Evolutionary conservation across 2,329 filamentous ascomycete genomes (phyloP).

Genomic region (Fusarium nanum): DNA sequence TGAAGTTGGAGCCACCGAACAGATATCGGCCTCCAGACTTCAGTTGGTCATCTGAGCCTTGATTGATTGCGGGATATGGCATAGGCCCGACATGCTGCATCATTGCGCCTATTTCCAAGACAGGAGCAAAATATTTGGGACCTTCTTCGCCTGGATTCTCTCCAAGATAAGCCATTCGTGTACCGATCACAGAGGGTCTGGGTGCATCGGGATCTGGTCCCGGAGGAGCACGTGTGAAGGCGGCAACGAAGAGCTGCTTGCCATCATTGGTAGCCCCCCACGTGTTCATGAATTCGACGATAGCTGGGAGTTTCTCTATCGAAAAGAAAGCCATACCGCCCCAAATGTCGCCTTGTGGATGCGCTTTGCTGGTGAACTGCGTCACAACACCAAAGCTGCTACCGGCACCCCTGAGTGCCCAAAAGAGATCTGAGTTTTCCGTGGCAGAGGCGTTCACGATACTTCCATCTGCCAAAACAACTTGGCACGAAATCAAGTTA

Average conservation of each 20-base stretch:
- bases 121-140: slow-evolving; percentile 48
- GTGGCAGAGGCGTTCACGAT: slow-evolving; percentile 54
- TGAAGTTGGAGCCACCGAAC: slow-evolving; percentile 58
- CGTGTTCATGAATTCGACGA: slow-evolving; percentile 49
- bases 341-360: slow-evolving; percentile 50
- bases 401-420: slow-evolving; percentile 56
- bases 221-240: slow-evolving; percentile 32
- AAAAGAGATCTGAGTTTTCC: slow-evolving; percentile 58
- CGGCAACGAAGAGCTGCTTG: slow-evolving; percentile 32
- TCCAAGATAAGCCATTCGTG: slow-evolving; percentile 40
- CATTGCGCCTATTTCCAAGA: slow-evolving; percentile 54
- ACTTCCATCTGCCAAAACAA: slow-evolving; percentile 55
- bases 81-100: slow-evolving; percentile 53
- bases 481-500: slow-evolving; percentile 52
- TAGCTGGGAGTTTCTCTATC: slow-evolving; percentile 41
- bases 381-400: slow-evolving; percentile 59
- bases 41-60: slow-evolving; percentile 51
- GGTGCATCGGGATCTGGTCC: slow-evolving; percentile 38
- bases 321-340: slow-evolving; percentile 47
- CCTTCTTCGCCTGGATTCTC: slow-evolving; percentile 33
- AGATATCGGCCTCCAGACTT: slow-evolving; percentile 53
- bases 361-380: slow-evolving; percentile 51
- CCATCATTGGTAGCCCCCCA: slow-evolving; percentile 46
- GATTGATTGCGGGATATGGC: slow-evolving; percentile 57
- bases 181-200: slow-evolving; percentile 29